Conservation (phyloP, 495 filamentous ascomycete species). For the Bacidia rubella region DNA sequence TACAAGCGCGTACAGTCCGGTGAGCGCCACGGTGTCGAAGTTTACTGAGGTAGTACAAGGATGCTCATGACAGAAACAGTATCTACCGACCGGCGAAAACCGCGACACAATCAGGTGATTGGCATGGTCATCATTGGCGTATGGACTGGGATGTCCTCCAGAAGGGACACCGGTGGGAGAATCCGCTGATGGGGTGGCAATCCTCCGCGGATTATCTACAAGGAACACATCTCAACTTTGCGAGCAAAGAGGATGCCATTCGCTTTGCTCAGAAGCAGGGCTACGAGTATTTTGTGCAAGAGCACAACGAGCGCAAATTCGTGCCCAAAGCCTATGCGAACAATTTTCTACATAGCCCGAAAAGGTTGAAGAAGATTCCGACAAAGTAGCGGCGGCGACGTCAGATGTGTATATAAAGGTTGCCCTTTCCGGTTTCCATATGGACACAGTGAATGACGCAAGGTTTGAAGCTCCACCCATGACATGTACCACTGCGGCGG, state of each 20-base stretch:
- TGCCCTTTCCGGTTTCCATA: no score
- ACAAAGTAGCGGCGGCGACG: slow-evolving; percentile 51
- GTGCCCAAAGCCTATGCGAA: slow-evolving; percentile 90
- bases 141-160: slow-evolving; percentile 96
- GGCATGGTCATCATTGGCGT: slow-evolving; percentile 73
- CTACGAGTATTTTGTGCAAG: slow-evolving; percentile 97
- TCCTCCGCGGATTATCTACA: slow-evolving; percentile 89
- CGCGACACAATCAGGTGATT: slow-evolving; percentile 83
- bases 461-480: no score
- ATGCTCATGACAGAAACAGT: slow-evolving; percentile 29
- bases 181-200: slow-evolving; percentile 96
- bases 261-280: slow-evolving; percentile 95
- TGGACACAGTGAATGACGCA: no score
- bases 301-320: slow-evolving; percentile 77
- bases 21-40: slow-evolving; percentile 32
- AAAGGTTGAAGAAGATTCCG: slow-evolving; percentile 80
- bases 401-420: background rate
- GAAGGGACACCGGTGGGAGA: slow-evolving; percentile 94
- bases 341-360: slow-evolving; percentile 76
- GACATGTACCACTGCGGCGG: no score
- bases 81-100: slow-evolving; percentile 85
- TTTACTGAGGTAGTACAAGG: background rate
- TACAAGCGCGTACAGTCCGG: slow-evolving; percentile 89
- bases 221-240: slow-evolving; percentile 80
- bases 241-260: slow-evolving; percentile 88